Conservation (phyloP, 83 land plant species). For the Thuja plicata region DNA sequence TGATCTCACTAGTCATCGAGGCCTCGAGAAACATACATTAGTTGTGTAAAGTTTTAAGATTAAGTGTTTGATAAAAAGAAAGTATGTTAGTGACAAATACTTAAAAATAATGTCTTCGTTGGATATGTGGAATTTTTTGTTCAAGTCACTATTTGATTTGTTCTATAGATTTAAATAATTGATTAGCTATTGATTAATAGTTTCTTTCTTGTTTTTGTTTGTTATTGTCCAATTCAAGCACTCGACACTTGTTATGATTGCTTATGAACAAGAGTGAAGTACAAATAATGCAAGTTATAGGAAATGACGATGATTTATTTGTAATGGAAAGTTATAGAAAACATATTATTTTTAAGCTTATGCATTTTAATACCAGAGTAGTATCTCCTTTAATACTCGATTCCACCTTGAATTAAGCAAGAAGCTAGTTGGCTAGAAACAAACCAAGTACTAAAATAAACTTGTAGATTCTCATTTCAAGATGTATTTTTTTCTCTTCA, state of each 20-base stretch:
- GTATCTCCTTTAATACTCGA: no score
- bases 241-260: not conserved
- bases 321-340: no score
- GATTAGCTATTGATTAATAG: not conserved
- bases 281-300: no score
- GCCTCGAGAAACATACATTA: slow-evolving; percentile 72
- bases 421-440: no score
- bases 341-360: not conserved
- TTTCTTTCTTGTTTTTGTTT: not conserved
- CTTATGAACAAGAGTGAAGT: no score
- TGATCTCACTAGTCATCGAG: slow-evolving; percentile 74
- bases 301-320: no score
- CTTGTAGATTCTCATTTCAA: no score
- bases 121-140: not conserved
- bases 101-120: not conserved
- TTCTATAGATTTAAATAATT: not conserved
- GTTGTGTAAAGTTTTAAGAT: slow-evolving; percentile 69
- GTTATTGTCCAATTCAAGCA: not conserved
- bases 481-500: no score
- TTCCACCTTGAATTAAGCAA: no score
- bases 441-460: no score
- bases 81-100: slow-evolving; percentile 82
- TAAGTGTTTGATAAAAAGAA: slow-evolving; percentile 71
- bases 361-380: no score
- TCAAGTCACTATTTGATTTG: not conserved